Evolutionary conservation across 768 basidiomycete species (phyloP).

Genomic region (Psilocybe sp.): DNA sequence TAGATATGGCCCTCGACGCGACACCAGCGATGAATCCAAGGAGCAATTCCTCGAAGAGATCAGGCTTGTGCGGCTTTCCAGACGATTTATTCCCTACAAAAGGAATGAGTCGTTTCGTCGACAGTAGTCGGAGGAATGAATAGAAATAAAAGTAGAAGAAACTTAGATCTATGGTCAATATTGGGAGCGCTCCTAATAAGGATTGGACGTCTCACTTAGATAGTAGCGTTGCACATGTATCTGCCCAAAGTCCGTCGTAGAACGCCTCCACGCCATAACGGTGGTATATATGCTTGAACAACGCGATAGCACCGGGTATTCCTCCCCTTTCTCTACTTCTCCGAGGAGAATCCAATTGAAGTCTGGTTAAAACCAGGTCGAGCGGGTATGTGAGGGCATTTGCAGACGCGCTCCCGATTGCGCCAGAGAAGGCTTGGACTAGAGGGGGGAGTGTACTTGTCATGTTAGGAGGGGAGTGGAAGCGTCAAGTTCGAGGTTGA

Average conservation of each 20-base stretch:
- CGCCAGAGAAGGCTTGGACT: constrained; percentile 56
- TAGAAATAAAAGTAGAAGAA: constrained; percentile 64
- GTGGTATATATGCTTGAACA: constrained; percentile 34
- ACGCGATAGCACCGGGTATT: constrained; percentile 27
- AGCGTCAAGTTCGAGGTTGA: too few species aligned
- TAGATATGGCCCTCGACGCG: constrained; percentile 50
- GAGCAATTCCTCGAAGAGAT: constrained; percentile 44
- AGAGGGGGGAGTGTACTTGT: constrained; percentile 58
- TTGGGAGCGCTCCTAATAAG: neutral
- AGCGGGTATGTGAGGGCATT: constrained; percentile 56
- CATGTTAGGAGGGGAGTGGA: constrained; percentile 30
- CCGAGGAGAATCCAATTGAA: constrained; percentile 36
- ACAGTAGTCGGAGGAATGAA: constrained; percentile 41
- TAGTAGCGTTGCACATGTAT: constrained; percentile 51
- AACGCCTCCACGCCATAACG: constrained; percentile 42
- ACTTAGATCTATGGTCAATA: constrained; percentile 23
- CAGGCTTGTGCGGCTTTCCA: constrained; percentile 27
- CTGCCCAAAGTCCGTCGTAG: constrained; percentile 49
- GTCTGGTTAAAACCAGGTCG: constrained; percentile 52
- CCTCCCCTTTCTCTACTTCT: constrained; percentile 22
- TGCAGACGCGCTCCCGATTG: constrained; percentile 52
- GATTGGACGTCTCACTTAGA: constrained; percentile 40
- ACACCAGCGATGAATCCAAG: constrained; percentile 59
- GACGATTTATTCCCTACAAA: constrained; percentile 1
- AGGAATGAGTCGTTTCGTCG: constrained; percentile 29